Conservation (phyloP, 768 basidiomycete genomes). For the Suillus hirtellus region DNA sequence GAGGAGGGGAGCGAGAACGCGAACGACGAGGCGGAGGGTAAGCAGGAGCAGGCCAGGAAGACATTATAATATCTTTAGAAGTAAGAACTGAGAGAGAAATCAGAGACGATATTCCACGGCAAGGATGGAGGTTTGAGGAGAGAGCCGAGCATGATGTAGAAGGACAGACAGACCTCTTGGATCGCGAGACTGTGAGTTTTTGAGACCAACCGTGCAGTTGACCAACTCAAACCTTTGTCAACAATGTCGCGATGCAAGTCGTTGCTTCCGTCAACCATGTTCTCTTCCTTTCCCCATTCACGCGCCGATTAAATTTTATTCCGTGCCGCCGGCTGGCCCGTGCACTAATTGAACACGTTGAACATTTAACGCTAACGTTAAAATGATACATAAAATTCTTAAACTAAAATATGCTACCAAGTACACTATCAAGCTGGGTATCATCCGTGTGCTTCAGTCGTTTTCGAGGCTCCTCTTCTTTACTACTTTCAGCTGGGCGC, state of each 20-base stretch:
- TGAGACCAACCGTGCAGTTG: conserved; percentile 30
- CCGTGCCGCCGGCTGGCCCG: conserved; percentile 16
- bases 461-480: conserved; percentile 13
- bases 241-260: conserved; percentile 60
- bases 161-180: conserved; percentile 95
- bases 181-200: conserved; percentile 45
- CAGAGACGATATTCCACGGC: conserved; percentile 45
- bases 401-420: conserved; percentile 54
- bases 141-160: conserved; percentile 83
- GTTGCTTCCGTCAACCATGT: conserved; percentile 16
- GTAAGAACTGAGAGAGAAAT: conserved; percentile 47
- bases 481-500: conserved; percentile 18
- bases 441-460: conserved; percentile 16
- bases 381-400: neutral
- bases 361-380: neutral
- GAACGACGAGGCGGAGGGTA: conserved; percentile 77
- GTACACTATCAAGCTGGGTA: conserved; percentile 41
- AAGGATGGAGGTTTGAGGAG: conserved; percentile 57
- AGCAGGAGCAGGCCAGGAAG: conserved; percentile 68
- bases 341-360: conserved; percentile 14
- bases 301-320: conserved; percentile 26
- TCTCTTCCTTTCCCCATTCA: conserved; percentile 19
- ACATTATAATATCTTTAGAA: conserved; percentile 56
- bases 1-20: conserved; percentile 75
- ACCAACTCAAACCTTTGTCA: conserved; percentile 40